phyloP scores from a whole-genome alignment of 306 rosid species.

The Vigna angularis region DNA sequence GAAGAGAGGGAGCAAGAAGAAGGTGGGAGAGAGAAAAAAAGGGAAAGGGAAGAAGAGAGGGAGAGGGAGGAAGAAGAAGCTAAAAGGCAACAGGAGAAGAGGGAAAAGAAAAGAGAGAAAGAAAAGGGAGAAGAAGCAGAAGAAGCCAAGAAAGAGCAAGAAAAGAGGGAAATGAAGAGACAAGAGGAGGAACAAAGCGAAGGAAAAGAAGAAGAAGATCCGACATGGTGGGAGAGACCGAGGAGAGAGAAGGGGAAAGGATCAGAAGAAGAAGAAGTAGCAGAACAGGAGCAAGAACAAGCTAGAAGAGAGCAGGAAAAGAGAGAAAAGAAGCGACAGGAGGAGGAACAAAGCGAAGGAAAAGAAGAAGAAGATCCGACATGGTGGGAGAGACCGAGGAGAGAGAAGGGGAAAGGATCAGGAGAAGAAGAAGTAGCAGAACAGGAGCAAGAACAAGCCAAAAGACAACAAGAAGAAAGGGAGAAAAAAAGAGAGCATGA shows the following conservation, averaged over 20 bases:
- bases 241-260: neutral
- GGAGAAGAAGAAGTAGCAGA: neutral
- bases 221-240: too few species aligned
- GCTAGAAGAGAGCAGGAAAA: neutral
- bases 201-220: neutral
- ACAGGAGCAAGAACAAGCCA: slow-evolving; percentile 10
- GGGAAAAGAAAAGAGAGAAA: neutral
- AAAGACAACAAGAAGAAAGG: slow-evolving; percentile 5
- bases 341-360: neutral
- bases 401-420: neutral
- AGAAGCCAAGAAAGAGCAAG: slow-evolving; percentile 30
- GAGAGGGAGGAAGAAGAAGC: neutral
- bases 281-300: neutral
- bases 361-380: neutral
- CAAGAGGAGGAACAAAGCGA: too few species aligned
- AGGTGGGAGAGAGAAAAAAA: neutral
- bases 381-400: neutral
- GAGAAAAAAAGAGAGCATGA: slow-evolving; percentile 17
- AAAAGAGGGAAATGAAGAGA: neutral
- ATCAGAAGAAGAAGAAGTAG: neutral
- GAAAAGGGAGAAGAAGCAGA: slow-evolving; percentile 34
- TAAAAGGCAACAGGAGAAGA: neutral
- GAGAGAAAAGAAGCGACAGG: neutral
- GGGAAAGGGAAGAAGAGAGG: neutral
- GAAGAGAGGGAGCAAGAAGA: too few species aligned